phyloP scores from a whole-genome alignment of 225 moss, liverwort and hornwort species.

The Polytrichum formosum region DNA sequence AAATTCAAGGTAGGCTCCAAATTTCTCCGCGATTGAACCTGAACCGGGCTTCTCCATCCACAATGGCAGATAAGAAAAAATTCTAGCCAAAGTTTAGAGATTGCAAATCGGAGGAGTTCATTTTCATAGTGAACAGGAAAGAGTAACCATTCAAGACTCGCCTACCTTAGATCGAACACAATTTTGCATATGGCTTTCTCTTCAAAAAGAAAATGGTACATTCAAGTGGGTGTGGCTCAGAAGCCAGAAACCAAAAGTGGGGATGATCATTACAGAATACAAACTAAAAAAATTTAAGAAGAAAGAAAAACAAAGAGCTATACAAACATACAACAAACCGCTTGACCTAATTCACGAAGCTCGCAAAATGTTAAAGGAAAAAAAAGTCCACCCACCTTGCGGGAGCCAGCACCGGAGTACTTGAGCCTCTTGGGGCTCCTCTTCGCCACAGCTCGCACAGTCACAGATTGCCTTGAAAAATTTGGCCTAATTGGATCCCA shows the following conservation, averaged over 20 bases:
- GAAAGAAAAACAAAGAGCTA: background rate
- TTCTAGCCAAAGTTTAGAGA: too few species aligned
- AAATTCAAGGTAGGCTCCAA: too few species aligned
- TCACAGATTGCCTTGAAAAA: background rate
- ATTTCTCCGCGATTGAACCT: too few species aligned
- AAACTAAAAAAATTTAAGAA: background rate
- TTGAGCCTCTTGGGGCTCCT: conserved; percentile 91
- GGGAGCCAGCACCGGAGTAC: conserved; percentile 55
- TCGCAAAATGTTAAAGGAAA: background rate
- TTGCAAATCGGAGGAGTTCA: too few species aligned
- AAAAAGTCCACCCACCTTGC: conserved; percentile 49
- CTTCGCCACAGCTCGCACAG: conserved; percentile 62
- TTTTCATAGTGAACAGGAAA: too few species aligned
- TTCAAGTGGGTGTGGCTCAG: background rate
- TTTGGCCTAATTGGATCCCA: too few species aligned
- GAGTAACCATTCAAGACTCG: too few species aligned
- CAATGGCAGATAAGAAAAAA: too few species aligned
- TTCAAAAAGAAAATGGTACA: background rate
- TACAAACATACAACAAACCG: background rate
- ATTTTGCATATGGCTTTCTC: too few species aligned
- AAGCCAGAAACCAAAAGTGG: too few species aligned
- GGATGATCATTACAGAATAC: background rate
- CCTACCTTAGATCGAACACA: too few species aligned
- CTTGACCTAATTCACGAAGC: background rate
- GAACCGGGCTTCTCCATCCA: too few species aligned